These are phyloP conservation scores for Penicillium diatomitis DNA, from an alignment of 495 filamentous ascomycete genomes.

Conservation along the genomic window DNA sequence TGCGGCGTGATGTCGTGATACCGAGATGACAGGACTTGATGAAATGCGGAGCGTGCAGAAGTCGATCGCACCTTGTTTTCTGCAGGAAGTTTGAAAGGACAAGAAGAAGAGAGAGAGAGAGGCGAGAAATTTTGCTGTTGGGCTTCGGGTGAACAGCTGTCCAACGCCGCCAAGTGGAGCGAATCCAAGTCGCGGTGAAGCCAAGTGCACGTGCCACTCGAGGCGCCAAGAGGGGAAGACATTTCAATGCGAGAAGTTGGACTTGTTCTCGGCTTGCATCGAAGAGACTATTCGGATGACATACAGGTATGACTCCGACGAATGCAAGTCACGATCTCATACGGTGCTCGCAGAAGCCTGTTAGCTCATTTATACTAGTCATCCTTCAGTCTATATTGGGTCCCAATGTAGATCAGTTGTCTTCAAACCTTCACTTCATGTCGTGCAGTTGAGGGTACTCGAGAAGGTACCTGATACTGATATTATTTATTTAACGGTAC, in stretches of 20 bases:
- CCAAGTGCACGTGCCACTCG: slow-evolving; percentile 25
- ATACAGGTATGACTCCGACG: no score
- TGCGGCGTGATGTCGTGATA: no score
- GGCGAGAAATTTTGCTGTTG: slow-evolving; percentile 6
- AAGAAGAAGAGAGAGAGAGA: neutral
- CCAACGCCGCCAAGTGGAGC: slow-evolving; percentile 12
- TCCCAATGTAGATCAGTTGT: no score
- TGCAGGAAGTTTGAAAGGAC: slow-evolving; percentile 4
- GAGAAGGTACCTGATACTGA: no score
- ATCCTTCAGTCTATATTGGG: no score
- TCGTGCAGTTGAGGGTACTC: no score
- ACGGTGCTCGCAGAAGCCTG: no score
- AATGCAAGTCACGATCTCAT: no score
- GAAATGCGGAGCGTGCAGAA: neutral
- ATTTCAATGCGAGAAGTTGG: neutral
- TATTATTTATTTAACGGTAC: no score
- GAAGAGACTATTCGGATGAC: neutral
- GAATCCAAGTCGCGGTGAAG: slow-evolving; percentile 35
- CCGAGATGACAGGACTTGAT: no score
- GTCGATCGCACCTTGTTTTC: neutral
- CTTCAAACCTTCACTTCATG: no score
- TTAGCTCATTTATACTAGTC: no score
- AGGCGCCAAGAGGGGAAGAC: slow-evolving; percentile 15
- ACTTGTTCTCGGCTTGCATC: neutral
- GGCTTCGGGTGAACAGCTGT: slow-evolving; percentile 8